Percentiles rank a stretch among this genome's conserved stretches.
Conservation (phyloP, 2,329 filamentous ascomycete genomes). For the Penicillium sp. region DNA sequence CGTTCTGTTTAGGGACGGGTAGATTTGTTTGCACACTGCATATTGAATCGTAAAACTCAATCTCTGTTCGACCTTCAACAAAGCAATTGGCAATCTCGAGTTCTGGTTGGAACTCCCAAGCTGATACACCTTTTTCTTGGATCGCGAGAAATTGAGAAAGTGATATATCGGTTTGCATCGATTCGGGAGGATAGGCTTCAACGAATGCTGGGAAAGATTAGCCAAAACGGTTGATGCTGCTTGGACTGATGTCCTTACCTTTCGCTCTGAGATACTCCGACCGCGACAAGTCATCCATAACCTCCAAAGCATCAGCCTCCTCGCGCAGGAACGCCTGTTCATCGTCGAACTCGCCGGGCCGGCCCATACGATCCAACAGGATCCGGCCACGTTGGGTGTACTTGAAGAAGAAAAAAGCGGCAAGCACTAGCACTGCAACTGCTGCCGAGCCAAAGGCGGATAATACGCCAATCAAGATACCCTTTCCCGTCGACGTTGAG, state of each 20-base stretch:
- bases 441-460: constrained; percentile 92
- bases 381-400: constrained; percentile 89
- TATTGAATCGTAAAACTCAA: constrained; percentile 98
- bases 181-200: constrained; percentile 92
- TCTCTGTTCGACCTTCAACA: constrained; percentile 93
- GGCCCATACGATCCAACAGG: constrained; percentile 87
- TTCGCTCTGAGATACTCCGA: constrained; percentile 94
- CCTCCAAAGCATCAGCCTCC: constrained; percentile 91
- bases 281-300: constrained; percentile 91
- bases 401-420: constrained; percentile 89
- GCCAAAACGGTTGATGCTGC: neutral
- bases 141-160: constrained; percentile 97
- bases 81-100: constrained; percentile 99
- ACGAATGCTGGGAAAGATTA: constrained; percentile 72
- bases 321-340: constrained; percentile 93
- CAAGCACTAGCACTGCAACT: constrained; percentile 77
- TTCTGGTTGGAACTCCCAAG: constrained; percentile 99
- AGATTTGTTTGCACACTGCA: constrained; percentile 97
- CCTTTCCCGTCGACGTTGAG: constrained; percentile 66
- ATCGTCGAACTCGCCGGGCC: constrained; percentile 96
- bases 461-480: constrained; percentile 91
- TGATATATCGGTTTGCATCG: constrained; percentile 93
- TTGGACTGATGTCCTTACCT: constrained; percentile 61
- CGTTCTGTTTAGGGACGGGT: constrained; percentile 96
- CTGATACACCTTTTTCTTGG: constrained; percentile 98